Percentiles rank a stretch among this genome's conserved stretches.
phyloP scores from a whole-genome alignment of 2,329 filamentous ascomycete genomes.

The Ceratocystiopsis brevicomis region DNA sequence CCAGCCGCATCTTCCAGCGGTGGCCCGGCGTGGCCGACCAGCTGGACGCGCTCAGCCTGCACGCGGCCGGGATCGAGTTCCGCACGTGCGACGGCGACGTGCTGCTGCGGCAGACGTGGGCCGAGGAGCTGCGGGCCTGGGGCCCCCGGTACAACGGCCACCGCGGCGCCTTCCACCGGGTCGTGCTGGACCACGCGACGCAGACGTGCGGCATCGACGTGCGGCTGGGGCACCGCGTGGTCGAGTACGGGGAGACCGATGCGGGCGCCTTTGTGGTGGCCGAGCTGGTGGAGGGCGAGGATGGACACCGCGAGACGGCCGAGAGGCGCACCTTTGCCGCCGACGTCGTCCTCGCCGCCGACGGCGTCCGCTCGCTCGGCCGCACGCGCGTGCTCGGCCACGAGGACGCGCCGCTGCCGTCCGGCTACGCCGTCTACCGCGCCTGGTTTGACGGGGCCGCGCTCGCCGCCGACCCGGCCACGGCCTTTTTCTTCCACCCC shows the following conservation, averaged over 20 bases:
- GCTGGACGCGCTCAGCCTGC: slow-evolving; percentile 30
- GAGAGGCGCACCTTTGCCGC: slow-evolving; percentile 13
- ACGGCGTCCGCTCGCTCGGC: slow-evolving; percentile 29
- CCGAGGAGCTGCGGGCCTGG: slow-evolving; percentile 13
- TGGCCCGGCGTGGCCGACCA: slow-evolving; percentile 26
- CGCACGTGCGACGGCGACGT: slow-evolving; percentile 6
- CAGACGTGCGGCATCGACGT: slow-evolving; percentile 32
- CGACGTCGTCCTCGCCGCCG: slow-evolving; percentile 29
- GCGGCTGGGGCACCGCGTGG: slow-evolving; percentile 27
- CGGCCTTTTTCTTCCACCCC: slow-evolving; percentile 6
- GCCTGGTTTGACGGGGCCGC: slow-evolving; percentile 21
- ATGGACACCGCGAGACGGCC: background rate
- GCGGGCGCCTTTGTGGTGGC: slow-evolving; percentile 29
- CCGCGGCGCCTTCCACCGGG: slow-evolving; percentile 30
- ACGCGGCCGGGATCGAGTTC: slow-evolving; percentile 15
- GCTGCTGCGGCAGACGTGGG: slow-evolving; percentile 7
- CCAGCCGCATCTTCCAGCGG: slow-evolving; percentile 33
- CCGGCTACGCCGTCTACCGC: slow-evolving; percentile 26
- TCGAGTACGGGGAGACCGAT: slow-evolving; percentile 31
- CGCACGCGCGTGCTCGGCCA: slow-evolving; percentile 25
- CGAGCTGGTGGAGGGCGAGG: slow-evolving; percentile 8
- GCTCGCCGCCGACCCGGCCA: slow-evolving; percentile 9
- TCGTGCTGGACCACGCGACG: slow-evolving; percentile 29
- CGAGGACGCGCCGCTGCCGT: slow-evolving; percentile 24
- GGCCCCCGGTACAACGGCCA: slow-evolving; percentile 34